These are phyloP conservation scores for Oryza nivara DNA, from an alignment of 176 grass and related monocot species.

Conservation along the genomic window DNA sequence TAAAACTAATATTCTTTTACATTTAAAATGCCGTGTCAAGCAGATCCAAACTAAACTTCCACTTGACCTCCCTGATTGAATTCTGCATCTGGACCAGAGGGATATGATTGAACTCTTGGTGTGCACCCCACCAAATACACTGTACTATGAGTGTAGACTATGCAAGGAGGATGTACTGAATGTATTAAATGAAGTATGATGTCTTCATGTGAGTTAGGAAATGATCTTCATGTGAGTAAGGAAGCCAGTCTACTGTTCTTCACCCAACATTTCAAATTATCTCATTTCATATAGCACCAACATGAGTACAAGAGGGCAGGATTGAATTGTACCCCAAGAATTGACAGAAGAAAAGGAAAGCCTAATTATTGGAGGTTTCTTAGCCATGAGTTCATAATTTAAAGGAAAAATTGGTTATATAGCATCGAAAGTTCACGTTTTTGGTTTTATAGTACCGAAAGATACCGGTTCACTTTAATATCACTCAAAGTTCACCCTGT, in stretches of 20 bases:
- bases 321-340: not conserved
- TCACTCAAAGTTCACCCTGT: too few species aligned
- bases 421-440: too few species aligned
- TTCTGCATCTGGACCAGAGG: not conserved
- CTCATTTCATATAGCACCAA: not conserved
- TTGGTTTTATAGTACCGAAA: too few species aligned
- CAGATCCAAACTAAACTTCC: not conserved
- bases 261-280: not conserved
- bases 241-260: not conserved
- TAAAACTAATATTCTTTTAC: not conserved
- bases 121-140: not conserved
- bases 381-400: not conserved
- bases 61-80: conserved; percentile 5
- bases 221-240: not conserved
- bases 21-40: not conserved
- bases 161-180: not conserved
- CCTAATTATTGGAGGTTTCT: conserved; percentile 7
- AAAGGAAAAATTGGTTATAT: too few species aligned
- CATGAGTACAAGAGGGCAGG: not conserved
- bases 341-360: not conserved
- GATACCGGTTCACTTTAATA: too few species aligned
- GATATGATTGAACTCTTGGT: not conserved
- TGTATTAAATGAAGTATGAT: conserved; percentile 5
- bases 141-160: not conserved
- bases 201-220: conserved; percentile 14